Conservation (phyloP, 176 grass and related monocot genomes). For the Avena eriantha region DNA sequence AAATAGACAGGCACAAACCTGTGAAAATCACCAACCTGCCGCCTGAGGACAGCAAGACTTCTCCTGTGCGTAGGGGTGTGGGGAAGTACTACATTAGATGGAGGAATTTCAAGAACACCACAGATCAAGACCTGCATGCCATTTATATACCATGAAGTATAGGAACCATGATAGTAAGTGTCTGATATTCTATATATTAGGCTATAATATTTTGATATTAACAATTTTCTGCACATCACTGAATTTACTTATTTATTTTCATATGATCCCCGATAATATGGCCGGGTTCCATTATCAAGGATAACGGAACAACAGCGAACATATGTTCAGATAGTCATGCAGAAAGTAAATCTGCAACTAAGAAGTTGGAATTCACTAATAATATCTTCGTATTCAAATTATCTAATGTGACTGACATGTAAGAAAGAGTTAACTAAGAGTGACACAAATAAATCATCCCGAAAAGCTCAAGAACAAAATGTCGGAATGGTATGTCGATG, state of each 20-base stretch:
- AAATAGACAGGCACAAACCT: background rate
- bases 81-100: constrained; percentile 91
- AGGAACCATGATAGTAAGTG: background rate
- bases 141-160: constrained; percentile 39
- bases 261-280: too few relatives aligned
- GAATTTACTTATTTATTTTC: background rate
- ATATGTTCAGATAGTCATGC: too few relatives aligned
- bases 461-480: constrained; percentile 79
- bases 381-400: background rate
- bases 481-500: constrained; percentile 83
- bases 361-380: constrained; percentile 1
- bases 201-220: background rate
- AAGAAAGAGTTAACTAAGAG: background rate
- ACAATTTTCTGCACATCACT: background rate
- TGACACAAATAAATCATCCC: constrained; percentile 42
- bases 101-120: constrained; percentile 85
- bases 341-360: background rate
- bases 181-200: too few relatives aligned
- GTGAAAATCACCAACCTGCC: constrained; percentile 58
- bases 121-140: constrained; percentile 67
- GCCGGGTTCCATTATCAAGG: too few relatives aligned
- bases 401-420: background rate
- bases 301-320: too few relatives aligned
- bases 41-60: constrained; percentile 81
- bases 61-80: constrained; percentile 93